phyloP scores from a whole-genome alignment of 1,284 basidiomycete genomes.

The Calocybe gambosa region DNA sequence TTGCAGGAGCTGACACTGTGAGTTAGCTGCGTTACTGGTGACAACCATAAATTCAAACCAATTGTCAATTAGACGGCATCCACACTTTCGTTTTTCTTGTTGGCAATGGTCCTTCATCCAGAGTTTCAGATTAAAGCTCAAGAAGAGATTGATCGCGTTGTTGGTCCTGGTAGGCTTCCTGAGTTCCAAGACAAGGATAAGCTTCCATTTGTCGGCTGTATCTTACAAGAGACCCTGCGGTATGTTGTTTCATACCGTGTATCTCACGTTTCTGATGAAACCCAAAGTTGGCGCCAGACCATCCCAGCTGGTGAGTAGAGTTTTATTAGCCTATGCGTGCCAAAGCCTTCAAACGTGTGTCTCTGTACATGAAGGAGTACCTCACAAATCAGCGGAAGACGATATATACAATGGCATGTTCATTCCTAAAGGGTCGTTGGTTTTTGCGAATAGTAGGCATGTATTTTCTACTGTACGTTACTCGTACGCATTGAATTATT shows the following conservation, averaged over 20 bases:
- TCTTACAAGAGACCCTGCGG: constrained; percentile 16
- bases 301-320: not conserved
- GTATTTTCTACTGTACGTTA: no score
- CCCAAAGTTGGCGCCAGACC: not conserved
- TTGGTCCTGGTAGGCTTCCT: constrained; percentile 36
- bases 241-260: not conserved
- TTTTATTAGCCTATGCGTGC: not conserved
- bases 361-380: not conserved
- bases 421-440: not conserved
- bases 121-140: constrained; percentile 20
- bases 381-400: not conserved
- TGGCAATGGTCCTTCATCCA: constrained; percentile 39
- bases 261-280: not conserved
- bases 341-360: no score
- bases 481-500: no score
- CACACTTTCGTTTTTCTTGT: constrained; percentile 23
- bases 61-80: constrained; percentile 2
- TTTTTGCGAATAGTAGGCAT: not conserved
- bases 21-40: no score
- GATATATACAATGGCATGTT: not conserved
- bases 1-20: not conserved
- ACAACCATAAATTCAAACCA: no score
- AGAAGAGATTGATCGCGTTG: constrained; percentile 36
- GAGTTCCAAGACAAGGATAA: constrained; percentile 25
- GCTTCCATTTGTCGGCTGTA: constrained; percentile 23